Evolutionary conservation across 257 asterid species (phyloP), one percentile per base, ranked within the genome.

Genomic region (Nicotiana otophora): DNA sequence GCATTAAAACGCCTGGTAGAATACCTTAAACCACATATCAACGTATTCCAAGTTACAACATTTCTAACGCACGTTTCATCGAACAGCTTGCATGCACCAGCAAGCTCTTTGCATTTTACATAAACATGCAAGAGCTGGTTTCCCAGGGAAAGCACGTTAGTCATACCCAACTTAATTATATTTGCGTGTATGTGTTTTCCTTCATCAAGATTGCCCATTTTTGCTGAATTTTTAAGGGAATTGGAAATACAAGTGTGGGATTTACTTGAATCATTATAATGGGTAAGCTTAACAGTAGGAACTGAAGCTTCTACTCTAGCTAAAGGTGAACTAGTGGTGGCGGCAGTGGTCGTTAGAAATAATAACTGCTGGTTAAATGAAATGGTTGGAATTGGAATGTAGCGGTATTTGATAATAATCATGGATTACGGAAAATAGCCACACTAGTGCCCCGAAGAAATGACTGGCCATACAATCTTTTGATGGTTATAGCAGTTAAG

Each of bases 1-100:
- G 53, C 26, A 33, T 61, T 74, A 2, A 76, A 7, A 30, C 60
- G 19, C 4, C 72, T 5, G 19, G 1, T n/a, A 64, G 54, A 58
- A 19, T 58, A 53, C 8, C 82, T 70, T 54, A 81, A 60, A 63
- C 82, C 87, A 26, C 78, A 83, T 26, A 87, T 78, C 46, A 83
- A 65, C 5, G 85, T 77, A 64, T 87, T 81, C 85, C 83, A 87
- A 70, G 81, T 48, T 28, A 85, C 60, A 17, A 78, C 55, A 72
- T 82, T 83, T 48, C 84, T 85, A 1, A 7, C 84, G 48, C 20
- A 7, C 82, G 81, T 87, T 69, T 83, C 84, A 81, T 83, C 85
- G 23, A 87, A 81, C 81, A 84, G 4, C 33, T 76, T 77, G 61
- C 69, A 53, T 31, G 85, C 86, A 84, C 81, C 69, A 23, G 15